A percentile compares a stretch with the other conserved stretches of the same genome.
Conservation (phyloP, 495 filamentous ascomycete genomes). For the Podospora pseudoanserina region DNA sequence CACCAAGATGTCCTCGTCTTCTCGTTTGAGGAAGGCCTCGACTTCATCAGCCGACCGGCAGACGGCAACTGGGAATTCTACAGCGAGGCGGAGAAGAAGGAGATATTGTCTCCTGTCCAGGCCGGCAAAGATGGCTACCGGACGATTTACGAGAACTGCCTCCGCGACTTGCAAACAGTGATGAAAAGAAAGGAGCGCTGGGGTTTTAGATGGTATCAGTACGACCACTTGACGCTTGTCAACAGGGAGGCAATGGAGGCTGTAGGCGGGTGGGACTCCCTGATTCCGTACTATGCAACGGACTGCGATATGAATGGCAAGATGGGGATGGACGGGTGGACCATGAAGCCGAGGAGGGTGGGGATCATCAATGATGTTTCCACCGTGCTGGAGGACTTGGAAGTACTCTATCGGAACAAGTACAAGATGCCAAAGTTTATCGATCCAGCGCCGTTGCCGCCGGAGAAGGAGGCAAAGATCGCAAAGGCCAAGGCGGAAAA, state of each 20-base stretch:
- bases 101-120: conserved; percentile 26
- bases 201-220: conserved; percentile 53
- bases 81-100: conserved; percentile 36
- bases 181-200: conserved; percentile 35
- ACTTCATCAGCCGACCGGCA: conserved; percentile 29
- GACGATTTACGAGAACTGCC: conserved; percentile 48
- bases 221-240: conserved; percentile 56
- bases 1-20: conserved; percentile 57
- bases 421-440: conserved; percentile 29
- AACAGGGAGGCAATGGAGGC: conserved; percentile 50
- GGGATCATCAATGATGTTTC: conserved; percentile 54
- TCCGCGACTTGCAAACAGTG: conserved; percentile 41
- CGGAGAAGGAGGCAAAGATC: conserved; percentile 7
- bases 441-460: conserved; percentile 22
- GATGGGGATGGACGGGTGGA: conserved; percentile 50
- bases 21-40: conserved; percentile 47
- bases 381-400: conserved; percentile 41
- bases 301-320: conserved; percentile 59
- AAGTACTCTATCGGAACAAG: conserved; percentile 44
- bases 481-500: conserved; percentile 23
- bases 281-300: conserved; percentile 60
- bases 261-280: conserved; percentile 57
- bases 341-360: conserved; percentile 39
- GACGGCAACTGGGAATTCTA: conserved; percentile 33
- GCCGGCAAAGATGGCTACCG: conserved; percentile 42